Percentiles rank a stretch among this genome's conserved stretches.
Conservation (phyloP, 192 early-diverging fungal genomes). For the Linnemannia zychae region DNA sequence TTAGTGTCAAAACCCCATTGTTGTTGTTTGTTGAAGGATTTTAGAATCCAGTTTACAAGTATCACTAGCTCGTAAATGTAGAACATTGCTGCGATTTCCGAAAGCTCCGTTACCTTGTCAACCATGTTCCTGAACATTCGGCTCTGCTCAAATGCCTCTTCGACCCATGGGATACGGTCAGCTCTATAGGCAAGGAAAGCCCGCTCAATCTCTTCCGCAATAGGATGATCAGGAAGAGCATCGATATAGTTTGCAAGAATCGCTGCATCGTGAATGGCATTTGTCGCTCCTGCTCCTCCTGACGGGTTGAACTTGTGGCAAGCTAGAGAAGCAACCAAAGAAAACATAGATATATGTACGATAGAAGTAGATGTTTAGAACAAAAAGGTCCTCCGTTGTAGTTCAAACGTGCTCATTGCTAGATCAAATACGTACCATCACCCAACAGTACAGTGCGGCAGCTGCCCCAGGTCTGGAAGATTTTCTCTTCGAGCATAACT, state of each 20-base stretch:
- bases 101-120: not conserved
- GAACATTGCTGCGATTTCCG: no score
- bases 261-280: slow-evolving; percentile 18
- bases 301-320: slow-evolving; percentile 12
- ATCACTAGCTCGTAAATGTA: no score
- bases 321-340: not conserved
- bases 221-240: not conserved
- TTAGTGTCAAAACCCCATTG: not conserved
- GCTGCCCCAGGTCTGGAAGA: slow-evolving; percentile 15
- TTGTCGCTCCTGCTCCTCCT: slow-evolving; percentile 2
- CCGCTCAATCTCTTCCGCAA: not conserved
- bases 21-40: no score
- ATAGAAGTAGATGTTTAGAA: not conserved
- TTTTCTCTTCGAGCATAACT: slow-evolving; percentile 32
- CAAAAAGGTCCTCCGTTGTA: not conserved
- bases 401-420: not conserved
- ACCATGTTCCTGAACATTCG: not conserved
- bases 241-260: slow-evolving; percentile 7
- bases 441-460: slow-evolving; percentile 7
- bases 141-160: not conserved
- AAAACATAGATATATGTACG: not conserved
- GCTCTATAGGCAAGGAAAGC: not conserved
- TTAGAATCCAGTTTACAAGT: no score
- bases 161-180: not conserved
- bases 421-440: slow-evolving; percentile 4